Percentiles rank a stretch among this genome's conserved stretches.
Evolutionary conservation across 2,329 filamentous ascomycete species (phyloP).

Genomic region (Didymella exigua): DNA sequence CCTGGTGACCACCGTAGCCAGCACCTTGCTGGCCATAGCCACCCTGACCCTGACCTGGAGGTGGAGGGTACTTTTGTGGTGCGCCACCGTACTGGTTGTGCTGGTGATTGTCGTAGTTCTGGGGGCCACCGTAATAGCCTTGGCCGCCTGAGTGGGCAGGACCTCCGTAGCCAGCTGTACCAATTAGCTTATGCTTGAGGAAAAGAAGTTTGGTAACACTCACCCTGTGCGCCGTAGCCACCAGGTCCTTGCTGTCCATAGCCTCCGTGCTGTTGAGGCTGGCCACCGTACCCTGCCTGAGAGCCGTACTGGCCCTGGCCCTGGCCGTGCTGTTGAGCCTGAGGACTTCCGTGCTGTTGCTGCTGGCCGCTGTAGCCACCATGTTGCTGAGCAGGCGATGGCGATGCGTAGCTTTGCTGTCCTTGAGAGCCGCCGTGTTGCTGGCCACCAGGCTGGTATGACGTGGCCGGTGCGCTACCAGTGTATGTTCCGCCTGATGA

Average conservation of each 20-base stretch:
- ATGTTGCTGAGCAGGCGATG: slow-evolving; percentile 26
- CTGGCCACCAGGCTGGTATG: slow-evolving; percentile 58
- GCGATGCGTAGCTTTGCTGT: slow-evolving; percentile 27
- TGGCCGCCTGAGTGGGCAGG: slow-evolving; percentile 28
- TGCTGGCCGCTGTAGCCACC: slow-evolving; percentile 25
- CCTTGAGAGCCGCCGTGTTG: slow-evolving; percentile 30
- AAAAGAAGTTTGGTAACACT: not conserved
- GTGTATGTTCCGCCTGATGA: slow-evolving; percentile 60
- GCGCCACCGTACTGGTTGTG: slow-evolving; percentile 32
- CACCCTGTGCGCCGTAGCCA: slow-evolving; percentile 31
- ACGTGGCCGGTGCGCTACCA: slow-evolving; percentile 66
- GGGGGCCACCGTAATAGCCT: slow-evolving; percentile 34
- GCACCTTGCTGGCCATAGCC: no score
- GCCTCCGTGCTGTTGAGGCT: slow-evolving; percentile 27
- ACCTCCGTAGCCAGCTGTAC: slow-evolving; percentile 40
- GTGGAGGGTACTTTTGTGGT: slow-evolving; percentile 22
- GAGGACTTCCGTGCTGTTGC: slow-evolving; percentile 22
- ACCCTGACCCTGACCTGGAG: slow-evolving; percentile 16
- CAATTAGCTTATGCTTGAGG: not conserved
- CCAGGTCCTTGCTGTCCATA: slow-evolving; percentile 31
- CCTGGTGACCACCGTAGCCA: slow-evolving; percentile 7
- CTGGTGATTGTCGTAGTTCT: slow-evolving; percentile 41
- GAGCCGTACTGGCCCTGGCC: slow-evolving; percentile 25
- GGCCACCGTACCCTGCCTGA: slow-evolving; percentile 33
- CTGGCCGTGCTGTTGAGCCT: slow-evolving; percentile 19